Base-by-base conservation (phyloP, 2,329 filamentous ascomycete species). In the Colletotrichum lindemuthianum region DNA sequence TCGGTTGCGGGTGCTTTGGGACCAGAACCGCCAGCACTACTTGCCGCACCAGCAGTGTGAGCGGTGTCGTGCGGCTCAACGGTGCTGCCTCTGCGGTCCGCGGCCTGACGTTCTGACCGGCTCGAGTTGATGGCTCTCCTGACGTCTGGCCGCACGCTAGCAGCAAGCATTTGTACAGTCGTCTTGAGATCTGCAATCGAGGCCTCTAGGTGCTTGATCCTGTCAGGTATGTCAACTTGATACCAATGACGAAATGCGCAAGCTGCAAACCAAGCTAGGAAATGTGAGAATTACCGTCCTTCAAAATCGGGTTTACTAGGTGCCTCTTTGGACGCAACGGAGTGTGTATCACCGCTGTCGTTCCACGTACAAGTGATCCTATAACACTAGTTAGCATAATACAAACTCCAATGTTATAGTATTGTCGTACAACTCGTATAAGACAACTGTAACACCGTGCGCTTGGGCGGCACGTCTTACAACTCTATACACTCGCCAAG, bases 301-400 rank as follows among this genome's bases (percentile, higher is more conserved):
- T 65, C 63, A 12, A 50, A 34, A 24, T 65, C 59, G 8, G 47
- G 63, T 32, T 63, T 65, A 12, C 12, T 48, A 2, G 58, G 51
- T 10, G 52, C 36, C 16, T 65, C 63, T 11, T 47, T 32, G 6
- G 58, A 63, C 40, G 63, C 48, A 33, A 49, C 58, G 6, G 63
- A 65, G 47, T 65, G 52, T 4, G 63, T 65, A 16, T 65, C 63
- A 36, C 63, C 63, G 36, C 63, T 65, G 52, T 65, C 63, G 16
- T 65, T 65, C 63, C 63, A 65, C 36, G 63, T 65, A 32, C 63
- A 65, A 33, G 47, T 63, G 6, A 65, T 65, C 41, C 63, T 65
- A 10, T 6, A 7, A 8, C 15, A 8, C 47, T 24, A 24, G 6
- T 56, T 53, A 49, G 59, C 36, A 47, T 36, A 37, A 8, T 9